These are phyloP conservation scores for Rhizophora apiculata DNA, from an alignment of 345 rosid genomes.

Conservation along the genomic window DNA sequence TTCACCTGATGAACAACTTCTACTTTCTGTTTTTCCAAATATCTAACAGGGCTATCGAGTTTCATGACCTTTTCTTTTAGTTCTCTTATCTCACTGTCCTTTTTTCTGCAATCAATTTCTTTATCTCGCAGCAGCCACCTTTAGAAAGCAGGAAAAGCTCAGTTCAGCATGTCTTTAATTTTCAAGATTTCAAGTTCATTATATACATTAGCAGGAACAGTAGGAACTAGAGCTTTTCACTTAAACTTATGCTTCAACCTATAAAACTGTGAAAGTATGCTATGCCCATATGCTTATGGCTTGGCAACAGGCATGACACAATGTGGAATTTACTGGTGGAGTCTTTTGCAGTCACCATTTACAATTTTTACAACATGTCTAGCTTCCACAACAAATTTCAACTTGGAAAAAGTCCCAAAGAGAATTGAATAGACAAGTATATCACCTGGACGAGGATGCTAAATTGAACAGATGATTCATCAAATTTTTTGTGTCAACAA, in stretches of 20 bases:
- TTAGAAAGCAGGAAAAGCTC: conserved; percentile 16
- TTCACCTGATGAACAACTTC: conserved; percentile 68
- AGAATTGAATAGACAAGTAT: neutral
- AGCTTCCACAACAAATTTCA: neutral
- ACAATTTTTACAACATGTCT: neutral
- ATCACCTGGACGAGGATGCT: conserved; percentile 82
- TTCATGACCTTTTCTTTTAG: conserved; percentile 69
- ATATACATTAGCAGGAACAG: too few relatives aligned
- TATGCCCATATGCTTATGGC: too few relatives aligned
- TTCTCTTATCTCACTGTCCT: conserved; percentile 58
- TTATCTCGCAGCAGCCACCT: conserved; percentile 81
- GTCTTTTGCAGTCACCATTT: neutral
- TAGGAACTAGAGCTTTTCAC: too few relatives aligned
- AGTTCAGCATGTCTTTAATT: too few relatives aligned
- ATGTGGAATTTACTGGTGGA: too few relatives aligned
- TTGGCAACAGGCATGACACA: too few relatives aligned
- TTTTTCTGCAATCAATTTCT: conserved; percentile 78
- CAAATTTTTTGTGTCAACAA: conserved; percentile 74
- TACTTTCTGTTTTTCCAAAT: conserved; percentile 57
- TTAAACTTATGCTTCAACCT: too few relatives aligned
- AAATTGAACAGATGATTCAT: conserved; percentile 81
- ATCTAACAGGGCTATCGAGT: conserved; percentile 50
- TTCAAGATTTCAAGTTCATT: too few relatives aligned
- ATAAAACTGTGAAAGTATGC: too few relatives aligned
- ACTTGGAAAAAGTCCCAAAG: neutral